A percentile compares a stretch with the other conserved stretches of the same genome.
phyloP scores from a whole-genome alignment of 1,284 basidiomycete genomes.

The Trichosporon sp. region DNA sequence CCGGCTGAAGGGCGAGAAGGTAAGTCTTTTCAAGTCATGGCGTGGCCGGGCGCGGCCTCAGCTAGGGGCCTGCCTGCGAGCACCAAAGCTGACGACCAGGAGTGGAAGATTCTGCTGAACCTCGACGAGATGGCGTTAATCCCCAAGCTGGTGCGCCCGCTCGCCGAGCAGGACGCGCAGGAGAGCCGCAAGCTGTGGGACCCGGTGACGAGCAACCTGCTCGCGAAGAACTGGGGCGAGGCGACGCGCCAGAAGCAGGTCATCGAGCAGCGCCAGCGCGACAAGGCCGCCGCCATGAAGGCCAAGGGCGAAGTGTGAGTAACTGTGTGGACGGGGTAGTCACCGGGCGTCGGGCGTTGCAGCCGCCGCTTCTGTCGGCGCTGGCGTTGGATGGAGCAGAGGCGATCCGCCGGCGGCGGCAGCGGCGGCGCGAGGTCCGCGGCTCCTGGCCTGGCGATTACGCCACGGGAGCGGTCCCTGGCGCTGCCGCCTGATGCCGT shows the following conservation, averaged over 20 bases:
- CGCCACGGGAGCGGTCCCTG: too few relatives aligned
- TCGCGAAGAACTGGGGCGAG: constrained; percentile 80
- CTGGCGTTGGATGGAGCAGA: too few relatives aligned
- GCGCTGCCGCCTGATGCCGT: too few relatives aligned
- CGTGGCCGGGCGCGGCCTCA: too few relatives aligned
- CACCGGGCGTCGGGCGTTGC: too few relatives aligned
- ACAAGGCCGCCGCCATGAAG: constrained; percentile 77
- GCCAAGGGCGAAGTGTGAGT: constrained; percentile 70
- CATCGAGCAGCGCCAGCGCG: constrained; percentile 85
- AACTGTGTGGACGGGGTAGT: too few relatives aligned
- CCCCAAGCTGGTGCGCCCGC: constrained; percentile 76
- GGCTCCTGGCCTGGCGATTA: too few relatives aligned
- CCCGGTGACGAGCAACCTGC: constrained; percentile 68
- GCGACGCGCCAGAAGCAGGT: constrained; percentile 80
- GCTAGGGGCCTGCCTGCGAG: background rate
- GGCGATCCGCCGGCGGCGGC: too few relatives aligned
- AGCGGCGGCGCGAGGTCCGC: too few relatives aligned
- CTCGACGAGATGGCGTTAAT: constrained; percentile 68
- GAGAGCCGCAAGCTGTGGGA: constrained; percentile 91
- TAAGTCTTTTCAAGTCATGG: too few relatives aligned
- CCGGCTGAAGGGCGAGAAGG: constrained; percentile 62
- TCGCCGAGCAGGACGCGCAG: constrained; percentile 69
- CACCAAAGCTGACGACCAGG: constrained; percentile 41
- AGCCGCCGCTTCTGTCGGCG: too few relatives aligned
- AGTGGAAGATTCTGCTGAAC: constrained; percentile 70